Base-by-base conservation (phyloP, 768 basidiomycete genomes). In the Strobilomyces dryophilus region DNA sequence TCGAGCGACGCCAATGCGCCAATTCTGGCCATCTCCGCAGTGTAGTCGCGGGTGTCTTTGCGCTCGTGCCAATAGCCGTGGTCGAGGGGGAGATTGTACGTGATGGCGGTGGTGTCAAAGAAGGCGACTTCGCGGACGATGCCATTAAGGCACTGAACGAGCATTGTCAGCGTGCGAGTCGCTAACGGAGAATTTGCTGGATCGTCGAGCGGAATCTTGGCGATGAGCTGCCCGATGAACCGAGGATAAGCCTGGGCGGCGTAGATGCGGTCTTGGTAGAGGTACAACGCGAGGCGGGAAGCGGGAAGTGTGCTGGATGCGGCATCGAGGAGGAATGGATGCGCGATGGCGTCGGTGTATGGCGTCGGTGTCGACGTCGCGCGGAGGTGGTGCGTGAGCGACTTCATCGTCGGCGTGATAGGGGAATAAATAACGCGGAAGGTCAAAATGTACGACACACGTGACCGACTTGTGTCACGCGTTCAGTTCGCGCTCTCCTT, bases 191-290 rank as follows among this genome's bases (percentile, higher is more conserved):
- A n/a, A n/a, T 54, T 52, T 12, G 39, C 5, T 15, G 49, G n/a
- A 31, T 59, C 34, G 15, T 71, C 60, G 46, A 71, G 56, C 1
- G 83, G 83, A 53, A 89, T 81, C 34, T 76, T 74, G 8, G 81
- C 61, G 56, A 91, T 83, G 44, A 89, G 76, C 2, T 77, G 67
- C 26, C 84, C 85, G 57, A 88, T 80, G 72, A 86, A 87, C 48
- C 79, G 79, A 14, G 87, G 85, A 64, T 89, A 89, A 1, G 84
- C 88, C 50, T 84, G 81, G 1, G 81, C 80, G 29, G 86, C 87
- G 65, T 89, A 90, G 51, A 85, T 79, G 46, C 82, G 78, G 65
- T 90, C 88, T 58, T 90, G 88, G 14, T 79, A 76, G 53, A 89
- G 78, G 79, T 83, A 89, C 45, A 83, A 70, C 1, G 77, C 74